Evolutionary conservation across 139 green algal species (phyloP), one percentile per base, ranked within the genome.

Genomic region (Chlorella sp.): DNA sequence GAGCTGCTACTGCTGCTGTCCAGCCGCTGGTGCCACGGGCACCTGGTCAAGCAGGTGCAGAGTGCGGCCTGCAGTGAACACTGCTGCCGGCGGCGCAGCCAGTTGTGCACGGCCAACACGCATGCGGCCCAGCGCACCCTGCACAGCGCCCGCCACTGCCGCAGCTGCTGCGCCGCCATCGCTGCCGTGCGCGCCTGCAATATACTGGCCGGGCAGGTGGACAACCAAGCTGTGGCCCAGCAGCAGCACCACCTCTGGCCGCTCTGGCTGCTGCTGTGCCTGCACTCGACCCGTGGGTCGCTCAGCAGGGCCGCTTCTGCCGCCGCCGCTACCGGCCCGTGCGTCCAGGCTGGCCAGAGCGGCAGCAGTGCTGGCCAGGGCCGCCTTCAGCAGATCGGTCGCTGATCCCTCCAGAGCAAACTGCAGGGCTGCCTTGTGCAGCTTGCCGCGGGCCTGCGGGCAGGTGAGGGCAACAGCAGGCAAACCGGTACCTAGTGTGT

Each of bases 371-470:
- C 14, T 17, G 8, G 80, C 70, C 41, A 80, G 41, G 17, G 70
- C 70, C 54, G 81, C 81, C 30, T 81, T 86, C 22, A 44, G 20
- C 28, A 81, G 30, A 40, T 86, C 81, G 11, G 81, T 73, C 72
- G 81, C 17, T 14, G 69, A 81, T 28, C 81, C 81, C 0, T n/a
- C 43, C 70, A 86, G 69, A 26, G 62, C 28, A 73, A 75, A 58
- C 72, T 75, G 70, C 81, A 86, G 40, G 8, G 73, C 44, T 16
- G 81, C 81, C 41, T 86, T 86, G 81, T 80, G 72, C 68, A 81
- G 56, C 70, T 73, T 80, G 41, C 81, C 81, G 1, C 56, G 70
- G 17, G 43, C 81, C 81, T 86, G 81, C 48, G 80, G n/a, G 1
- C 13, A 3, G 7, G 40, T 73, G 34, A 1, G 34, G n/a, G n/a